Percentiles rank a stretch among this genome's conserved stretches.
Evolutionary conservation across 371 early-diverging fungal species (phyloP).

Genomic region (Mucor irregularis): DNA sequence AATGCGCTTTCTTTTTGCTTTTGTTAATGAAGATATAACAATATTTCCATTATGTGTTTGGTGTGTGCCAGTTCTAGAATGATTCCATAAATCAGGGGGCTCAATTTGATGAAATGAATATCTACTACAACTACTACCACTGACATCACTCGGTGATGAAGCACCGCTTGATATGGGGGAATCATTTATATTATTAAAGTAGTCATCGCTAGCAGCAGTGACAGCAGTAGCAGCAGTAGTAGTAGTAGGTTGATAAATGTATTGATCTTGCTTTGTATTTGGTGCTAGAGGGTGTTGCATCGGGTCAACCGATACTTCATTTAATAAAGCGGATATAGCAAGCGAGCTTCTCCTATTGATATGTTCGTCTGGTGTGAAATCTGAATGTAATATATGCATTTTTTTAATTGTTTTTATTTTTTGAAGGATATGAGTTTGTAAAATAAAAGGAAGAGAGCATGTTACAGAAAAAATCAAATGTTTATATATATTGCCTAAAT

Average conservation of each 20-base stretch:
- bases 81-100: conserved; percentile 7
- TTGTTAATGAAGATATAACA: conserved; percentile 6
- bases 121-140: neutral
- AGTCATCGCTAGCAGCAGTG: too few species aligned
- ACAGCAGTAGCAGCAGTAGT: too few species aligned
- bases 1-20: conserved; percentile 75
- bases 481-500: too few species aligned
- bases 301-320: conserved; percentile 38
- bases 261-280: neutral
- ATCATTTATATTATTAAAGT: neutral
- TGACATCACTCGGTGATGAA: conserved; percentile 2
- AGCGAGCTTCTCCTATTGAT: conserved; percentile 4
- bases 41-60: conserved; percentile 3
- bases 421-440: too few species aligned
- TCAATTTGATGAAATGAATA: neutral
- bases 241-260: conserved; percentile 1
- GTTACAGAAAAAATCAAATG: too few species aligned
- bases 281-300: conserved; percentile 4
- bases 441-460: too few species aligned
- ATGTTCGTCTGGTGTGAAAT: too few species aligned
- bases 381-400: too few species aligned
- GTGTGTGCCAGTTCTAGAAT: conserved; percentile 5
- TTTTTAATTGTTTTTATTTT: too few species aligned
- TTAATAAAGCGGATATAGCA: conserved; percentile 20
- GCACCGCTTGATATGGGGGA: conserved; percentile 2